Conservation (phyloP, 805 yeast species). For the Peterozyma toletana region DNA sequence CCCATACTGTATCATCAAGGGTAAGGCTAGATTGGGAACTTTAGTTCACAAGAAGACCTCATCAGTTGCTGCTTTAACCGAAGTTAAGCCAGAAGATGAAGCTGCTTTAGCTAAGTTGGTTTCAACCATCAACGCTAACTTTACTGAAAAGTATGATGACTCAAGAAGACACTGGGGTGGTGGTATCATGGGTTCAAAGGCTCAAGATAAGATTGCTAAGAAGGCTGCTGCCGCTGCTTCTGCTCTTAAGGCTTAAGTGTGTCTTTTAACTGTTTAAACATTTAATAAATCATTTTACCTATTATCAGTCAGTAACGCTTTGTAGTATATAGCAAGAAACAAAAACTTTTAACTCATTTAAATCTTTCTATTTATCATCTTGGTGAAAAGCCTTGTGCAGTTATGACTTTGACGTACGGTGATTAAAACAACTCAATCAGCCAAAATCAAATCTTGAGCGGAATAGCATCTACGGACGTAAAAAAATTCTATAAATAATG, state of each 20-base stretch:
- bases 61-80: conserved; percentile 95
- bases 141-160: conserved; percentile 90
- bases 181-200: conserved; percentile 95
- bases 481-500: too few relatives aligned
- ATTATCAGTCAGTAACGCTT: neutral
- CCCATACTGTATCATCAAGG: conserved; percentile 97
- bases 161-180: conserved; percentile 99
- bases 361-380: too few relatives aligned
- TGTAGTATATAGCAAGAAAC: too few relatives aligned
- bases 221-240: conserved; percentile 39
- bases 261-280: neutral
- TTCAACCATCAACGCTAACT: conserved; percentile 91
- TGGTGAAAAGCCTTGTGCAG: too few relatives aligned
- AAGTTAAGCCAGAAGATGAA: conserved; percentile 91
- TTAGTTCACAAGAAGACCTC: conserved; percentile 97
- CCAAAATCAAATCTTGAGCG: too few relatives aligned
- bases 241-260: conserved; percentile 6
- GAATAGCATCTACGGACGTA: too few relatives aligned
- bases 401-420: too few relatives aligned
- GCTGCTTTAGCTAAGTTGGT: conserved; percentile 89
- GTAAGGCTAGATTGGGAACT: conserved; percentile 98
- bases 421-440: too few relatives aligned
- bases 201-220: conserved; percentile 79
- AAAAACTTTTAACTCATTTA: too few relatives aligned
- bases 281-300: neutral